phyloP scores from a whole-genome alignment of 2,329 filamentous ascomycete species.

The Hypomyces perniciosus region DNA sequence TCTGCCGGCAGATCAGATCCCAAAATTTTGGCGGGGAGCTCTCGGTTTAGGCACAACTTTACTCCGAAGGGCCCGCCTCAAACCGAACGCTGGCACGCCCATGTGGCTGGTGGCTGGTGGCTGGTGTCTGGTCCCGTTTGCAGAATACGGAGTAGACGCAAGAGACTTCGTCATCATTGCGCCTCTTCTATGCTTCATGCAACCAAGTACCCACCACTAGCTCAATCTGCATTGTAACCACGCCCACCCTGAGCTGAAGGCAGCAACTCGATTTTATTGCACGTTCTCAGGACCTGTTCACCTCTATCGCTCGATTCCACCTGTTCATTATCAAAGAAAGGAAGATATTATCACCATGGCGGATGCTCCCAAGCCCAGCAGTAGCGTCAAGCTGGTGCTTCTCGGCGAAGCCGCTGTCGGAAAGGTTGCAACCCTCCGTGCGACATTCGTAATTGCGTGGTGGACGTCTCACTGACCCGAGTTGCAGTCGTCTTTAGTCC shows the following conservation, averaged over 20 bases:
- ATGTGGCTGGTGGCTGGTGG: background rate
- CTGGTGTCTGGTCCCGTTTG: background rate
- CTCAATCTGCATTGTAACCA: slow-evolving; percentile 1
- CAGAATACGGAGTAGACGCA: background rate
- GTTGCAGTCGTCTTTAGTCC: slow-evolving; percentile 81
- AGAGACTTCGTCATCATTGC: slow-evolving; percentile 24
- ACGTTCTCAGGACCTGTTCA: background rate
- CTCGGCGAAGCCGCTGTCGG: slow-evolving; percentile 96
- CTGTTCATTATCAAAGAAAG: background rate
- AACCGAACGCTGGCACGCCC: slow-evolving; percentile 6
- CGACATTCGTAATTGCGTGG: background rate
- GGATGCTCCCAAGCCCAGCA: slow-evolving; percentile 82
- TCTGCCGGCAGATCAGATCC: slow-evolving; percentile 11
- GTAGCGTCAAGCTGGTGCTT: slow-evolving; percentile 98
- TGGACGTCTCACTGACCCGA: slow-evolving; percentile 18
- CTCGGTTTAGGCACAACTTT: slow-evolving; percentile 15
- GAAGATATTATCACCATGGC: slow-evolving; percentile 26
- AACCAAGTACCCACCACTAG: slow-evolving; percentile 9
- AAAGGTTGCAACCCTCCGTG: slow-evolving; percentile 60
- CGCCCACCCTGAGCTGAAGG: slow-evolving; percentile 3
- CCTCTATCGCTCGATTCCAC: background rate
- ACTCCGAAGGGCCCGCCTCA: slow-evolving; percentile 7
- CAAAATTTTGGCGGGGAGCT: slow-evolving; percentile 14
- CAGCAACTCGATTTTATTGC: slow-evolving; percentile 6
- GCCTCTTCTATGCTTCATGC: slow-evolving; percentile 16